Percentiles rank a stretch among this genome's conserved stretches.
Conservation (phyloP, 495 filamentous ascomycete genomes). For the Neurospora tetrasperma region DNA sequence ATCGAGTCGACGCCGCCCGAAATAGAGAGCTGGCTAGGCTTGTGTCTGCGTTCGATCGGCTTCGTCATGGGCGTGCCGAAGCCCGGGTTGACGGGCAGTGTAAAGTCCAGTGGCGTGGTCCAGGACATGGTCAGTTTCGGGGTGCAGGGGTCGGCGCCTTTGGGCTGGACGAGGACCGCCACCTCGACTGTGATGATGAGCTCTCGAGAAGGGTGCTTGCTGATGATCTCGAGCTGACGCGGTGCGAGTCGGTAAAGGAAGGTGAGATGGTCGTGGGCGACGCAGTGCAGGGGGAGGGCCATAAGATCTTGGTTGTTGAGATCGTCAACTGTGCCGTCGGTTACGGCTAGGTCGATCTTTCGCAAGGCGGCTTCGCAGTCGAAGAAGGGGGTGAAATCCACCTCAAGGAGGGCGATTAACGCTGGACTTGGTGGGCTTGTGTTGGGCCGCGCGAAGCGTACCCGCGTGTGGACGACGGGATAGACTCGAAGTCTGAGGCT, state of each 20-base stretch:
- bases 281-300: conserved; percentile 54
- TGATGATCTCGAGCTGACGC: conserved; percentile 46
- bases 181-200: conserved; percentile 56
- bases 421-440: conserved; percentile 52
- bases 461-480: conserved; percentile 72
- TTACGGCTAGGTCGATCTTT: conserved; percentile 53
- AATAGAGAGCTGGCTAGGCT: conserved; percentile 51
- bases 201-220: conserved; percentile 40
- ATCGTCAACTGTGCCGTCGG: conserved; percentile 57
- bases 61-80: conserved; percentile 40
- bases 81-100: conserved; percentile 49
- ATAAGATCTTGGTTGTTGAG: conserved; percentile 49
- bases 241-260: conserved; percentile 72
- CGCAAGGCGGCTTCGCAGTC: conserved; percentile 61
- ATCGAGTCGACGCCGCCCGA: conserved; percentile 31
- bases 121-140: conserved; percentile 70
- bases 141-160: conserved; percentile 43
- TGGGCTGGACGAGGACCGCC: conserved; percentile 46
- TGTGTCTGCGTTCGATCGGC: conserved; percentile 56
- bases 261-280: conserved; percentile 74
- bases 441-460: conserved; percentile 68
- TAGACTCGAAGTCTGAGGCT: conserved; percentile 61
- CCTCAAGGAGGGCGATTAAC: conserved; percentile 71
- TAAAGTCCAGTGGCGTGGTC: conserved; percentile 77
- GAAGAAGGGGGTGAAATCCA: conserved; percentile 79